Evolutionary conservation across 192 early-diverging fungal species (phyloP), one percentile per base, ranked within the genome.

Genomic region (Backusella tuberculispora): DNA sequence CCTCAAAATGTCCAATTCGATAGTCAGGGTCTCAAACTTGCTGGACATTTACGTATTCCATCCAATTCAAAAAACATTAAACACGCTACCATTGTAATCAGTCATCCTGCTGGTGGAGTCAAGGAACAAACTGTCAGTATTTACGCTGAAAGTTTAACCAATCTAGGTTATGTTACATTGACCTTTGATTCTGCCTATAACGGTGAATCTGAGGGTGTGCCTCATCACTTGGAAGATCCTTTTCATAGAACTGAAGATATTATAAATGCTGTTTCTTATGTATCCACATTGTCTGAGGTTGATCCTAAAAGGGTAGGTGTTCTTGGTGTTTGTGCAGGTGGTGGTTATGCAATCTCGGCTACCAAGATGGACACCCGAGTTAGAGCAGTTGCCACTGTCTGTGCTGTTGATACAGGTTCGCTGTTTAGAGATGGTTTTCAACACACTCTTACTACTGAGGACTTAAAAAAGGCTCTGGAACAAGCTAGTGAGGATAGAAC

Each of bases 251-350:
- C 15, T 14, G 78, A 80, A 34, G 78, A 80, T 26, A 43, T 65
- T 38, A 76, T 72, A 3, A 72, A 48, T 13, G 78, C 78, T 0
- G 78, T 80, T 44, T 72, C 78, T 2, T 80, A 48, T 66, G 74
- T 80, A 71, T 46, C 46, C 4, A 15, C 45, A 9, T 5, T 68
- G 8, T 53, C 75, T 1, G 37, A 76, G 3, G 78, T 80, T 5
- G 75, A 80, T 44, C 34, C 78, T n/a, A 34, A 19, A 13, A 41
- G 71, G 0, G 46, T 80, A 24, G 78, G 78, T n/a, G 38, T 76
- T 21, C 26, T 80, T n/a, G 78, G 78, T 43, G 37, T 80, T 29
- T 80, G 78, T 60, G 78, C 78, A 4, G 66, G 78, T 40, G 78
- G 78, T 9, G 78, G 78, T 24, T 80, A 76, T 19, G 64, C 53